Base-by-base conservation (phyloP, 2,329 filamentous ascomycete species). In the Fusarium robinianum region DNA sequence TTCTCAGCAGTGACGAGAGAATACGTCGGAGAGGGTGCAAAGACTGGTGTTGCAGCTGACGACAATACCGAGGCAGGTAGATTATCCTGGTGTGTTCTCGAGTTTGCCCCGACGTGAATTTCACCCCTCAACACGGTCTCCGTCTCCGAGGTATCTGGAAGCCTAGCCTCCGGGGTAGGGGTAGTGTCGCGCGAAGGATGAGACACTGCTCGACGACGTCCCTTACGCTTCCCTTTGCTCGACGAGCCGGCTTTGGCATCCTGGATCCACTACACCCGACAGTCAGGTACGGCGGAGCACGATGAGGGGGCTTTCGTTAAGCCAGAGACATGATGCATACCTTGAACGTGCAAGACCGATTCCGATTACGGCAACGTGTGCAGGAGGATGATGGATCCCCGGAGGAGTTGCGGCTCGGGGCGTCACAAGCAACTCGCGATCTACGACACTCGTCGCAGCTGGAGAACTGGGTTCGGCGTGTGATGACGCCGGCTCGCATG, bases 341-440 rank as follows among this genome's bases (percentile, higher is more conserved):
- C 46, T 63, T 60, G 37, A 67, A 67, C 10, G 62, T 67, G 34
- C 64, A 67, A 8, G 47, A 19, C 15, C 50, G 51, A 17, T 51
- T 33, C 7, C 61, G 55, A 32, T 62, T 62, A 29, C 49, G 36
- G 34, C 64, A 87, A 54, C 76, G 87, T 0, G 85, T 88, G 3
- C 85, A 89, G 53, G 80, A 83, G 57, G 82, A 78, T 10, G 78
- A 85, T 27, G 85, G 80, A 53, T 82, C 76, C 8, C 83, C 84
- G 1, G 76, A 81, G 6, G 84, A 81, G 12, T 36, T 40, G 10
- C 37, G 51, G 30, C 38, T 55, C 22, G 50, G 43, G 2, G 61
- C 61, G 33, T 67, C 63, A 35, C 64, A 66, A 6, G 61, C 62
- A 14, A 67, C 62, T 14, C 64, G 61, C 5, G 60, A 63, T 37